These are phyloP conservation scores for Prosopis cineraria DNA, from an alignment of 306 rosid genomes.

Conservation along the genomic window DNA sequence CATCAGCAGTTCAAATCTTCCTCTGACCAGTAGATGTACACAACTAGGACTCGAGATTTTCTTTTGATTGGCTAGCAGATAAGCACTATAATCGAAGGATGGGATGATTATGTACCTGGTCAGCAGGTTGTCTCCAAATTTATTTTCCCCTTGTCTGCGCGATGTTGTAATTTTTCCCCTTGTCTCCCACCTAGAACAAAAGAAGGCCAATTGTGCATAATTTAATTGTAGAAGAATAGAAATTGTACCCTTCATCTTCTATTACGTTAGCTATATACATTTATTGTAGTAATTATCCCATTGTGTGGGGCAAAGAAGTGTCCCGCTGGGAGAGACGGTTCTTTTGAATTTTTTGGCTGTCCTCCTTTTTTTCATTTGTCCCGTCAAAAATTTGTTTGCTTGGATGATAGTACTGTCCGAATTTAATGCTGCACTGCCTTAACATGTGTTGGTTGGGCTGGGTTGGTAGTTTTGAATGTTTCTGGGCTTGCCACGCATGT, in stretches of 20 bases:
- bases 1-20: conserved; percentile 41
- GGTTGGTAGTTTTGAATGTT: not conserved
- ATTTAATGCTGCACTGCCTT: not conserved
- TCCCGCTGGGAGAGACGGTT: not conserved
- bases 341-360: not conserved
- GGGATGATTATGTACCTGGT: not conserved
- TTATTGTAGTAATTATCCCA: not conserved
- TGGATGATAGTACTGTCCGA: not conserved
- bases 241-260: not conserved
- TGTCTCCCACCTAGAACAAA: not conserved
- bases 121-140: not conserved
- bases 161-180: not conserved
- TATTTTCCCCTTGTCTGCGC: not conserved
- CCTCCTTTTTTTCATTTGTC: not conserved
- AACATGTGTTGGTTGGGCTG: not conserved
- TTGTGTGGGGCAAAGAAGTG: conserved; percentile 4
- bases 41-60: conserved; percentile 18
- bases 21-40: conserved; percentile 43
- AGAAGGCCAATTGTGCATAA: conserved; percentile 6
- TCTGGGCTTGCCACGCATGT: not conserved
- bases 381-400: not conserved
- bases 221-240: not conserved
- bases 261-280: not conserved
- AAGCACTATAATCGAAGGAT: not conserved
- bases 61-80: conserved; percentile 14